These are phyloP conservation scores for Boletellus emodensis DNA, from an alignment of 768 basidiomycete genomes.

Conservation along the genomic window DNA sequence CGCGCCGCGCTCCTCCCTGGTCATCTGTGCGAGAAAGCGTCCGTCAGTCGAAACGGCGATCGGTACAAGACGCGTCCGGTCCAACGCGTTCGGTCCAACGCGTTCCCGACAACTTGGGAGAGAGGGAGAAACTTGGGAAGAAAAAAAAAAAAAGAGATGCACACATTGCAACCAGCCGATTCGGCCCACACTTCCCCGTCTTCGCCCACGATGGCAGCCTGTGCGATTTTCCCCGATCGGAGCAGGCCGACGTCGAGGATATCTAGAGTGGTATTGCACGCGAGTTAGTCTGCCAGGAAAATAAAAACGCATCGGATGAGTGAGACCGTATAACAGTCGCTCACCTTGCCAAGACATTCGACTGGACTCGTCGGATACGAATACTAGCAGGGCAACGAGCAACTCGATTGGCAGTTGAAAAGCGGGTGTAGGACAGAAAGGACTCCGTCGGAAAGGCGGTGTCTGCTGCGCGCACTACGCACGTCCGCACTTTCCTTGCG, in stretches of 20 bases:
- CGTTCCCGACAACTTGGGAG: too few species aligned
- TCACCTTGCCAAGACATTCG: slow-evolving; percentile 29
- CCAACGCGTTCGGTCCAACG: too few species aligned
- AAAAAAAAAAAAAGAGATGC: slow-evolving; percentile 2
- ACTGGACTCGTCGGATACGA: too few species aligned
- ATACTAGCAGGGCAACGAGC: too few species aligned
- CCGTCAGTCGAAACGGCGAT: background rate
- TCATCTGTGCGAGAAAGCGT: slow-evolving; percentile 12
- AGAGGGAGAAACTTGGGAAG: background rate
- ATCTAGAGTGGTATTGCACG: slow-evolving; percentile 37
- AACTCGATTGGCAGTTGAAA: too few species aligned
- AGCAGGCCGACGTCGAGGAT: slow-evolving; percentile 82
- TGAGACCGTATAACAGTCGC: background rate
- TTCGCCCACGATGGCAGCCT: slow-evolving; percentile 52
- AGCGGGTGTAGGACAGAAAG: too few species aligned
- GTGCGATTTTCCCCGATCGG: slow-evolving; percentile 64
- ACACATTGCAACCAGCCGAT: slow-evolving; percentile 25
- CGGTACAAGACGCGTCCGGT: too few species aligned
- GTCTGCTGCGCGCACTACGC: background rate
- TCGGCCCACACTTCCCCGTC: slow-evolving; percentile 32
- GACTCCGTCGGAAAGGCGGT: background rate
- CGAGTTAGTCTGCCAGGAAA: too few species aligned
- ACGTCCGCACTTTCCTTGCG: too few species aligned
- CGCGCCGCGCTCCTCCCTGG: slow-evolving; percentile 17
- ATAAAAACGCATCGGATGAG: too few species aligned